phyloP scores from a whole-genome alignment of 108 stramenopile species.

The Licmophora abbreviata region DNA sequence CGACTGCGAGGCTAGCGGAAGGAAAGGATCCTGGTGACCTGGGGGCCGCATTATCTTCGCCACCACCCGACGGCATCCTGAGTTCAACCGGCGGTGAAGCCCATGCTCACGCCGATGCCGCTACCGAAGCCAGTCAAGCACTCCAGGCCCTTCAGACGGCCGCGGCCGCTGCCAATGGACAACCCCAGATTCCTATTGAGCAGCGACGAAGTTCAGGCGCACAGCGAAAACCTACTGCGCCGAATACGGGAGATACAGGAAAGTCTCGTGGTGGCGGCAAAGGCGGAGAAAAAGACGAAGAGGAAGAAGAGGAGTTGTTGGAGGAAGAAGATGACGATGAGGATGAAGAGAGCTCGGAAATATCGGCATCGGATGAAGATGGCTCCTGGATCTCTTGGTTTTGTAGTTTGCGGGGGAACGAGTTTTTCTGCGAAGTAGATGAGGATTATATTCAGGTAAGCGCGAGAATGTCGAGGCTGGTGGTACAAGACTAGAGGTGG shows the following conservation, averaged over 20 bases:
- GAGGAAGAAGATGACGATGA: conserved; percentile 58
- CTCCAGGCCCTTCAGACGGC: conserved; percentile 18
- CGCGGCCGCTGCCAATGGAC: not conserved
- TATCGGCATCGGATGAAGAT: conserved; percentile 87
- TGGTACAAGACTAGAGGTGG: too few relatives aligned
- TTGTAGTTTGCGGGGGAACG: conserved; percentile 93
- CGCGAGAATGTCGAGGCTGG: too few relatives aligned
- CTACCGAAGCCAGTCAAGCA: conserved; percentile 27
- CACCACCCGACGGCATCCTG: too few relatives aligned
- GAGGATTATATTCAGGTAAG: conserved; percentile 96
- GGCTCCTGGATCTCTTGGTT: conserved; percentile 99
- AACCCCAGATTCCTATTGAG: too few relatives aligned
- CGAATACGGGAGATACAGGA: not conserved
- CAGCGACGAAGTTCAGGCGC: too few relatives aligned
- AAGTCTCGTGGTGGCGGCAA: conserved; percentile 2
- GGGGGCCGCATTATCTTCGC: too few relatives aligned
- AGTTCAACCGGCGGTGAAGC: too few relatives aligned
- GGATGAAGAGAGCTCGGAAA: conserved; percentile 78
- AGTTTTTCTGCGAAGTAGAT: conserved; percentile 96
- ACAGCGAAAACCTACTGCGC: too few relatives aligned
- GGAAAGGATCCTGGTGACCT: too few relatives aligned
- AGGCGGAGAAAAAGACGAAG: conserved; percentile 13
- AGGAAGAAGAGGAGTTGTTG: conserved; percentile 35
- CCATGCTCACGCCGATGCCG: conserved; percentile 1
- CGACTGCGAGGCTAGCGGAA: conserved; percentile 2